Conservation (phyloP, 192 early-diverging fungal genomes). For the Backusella sp. region DNA sequence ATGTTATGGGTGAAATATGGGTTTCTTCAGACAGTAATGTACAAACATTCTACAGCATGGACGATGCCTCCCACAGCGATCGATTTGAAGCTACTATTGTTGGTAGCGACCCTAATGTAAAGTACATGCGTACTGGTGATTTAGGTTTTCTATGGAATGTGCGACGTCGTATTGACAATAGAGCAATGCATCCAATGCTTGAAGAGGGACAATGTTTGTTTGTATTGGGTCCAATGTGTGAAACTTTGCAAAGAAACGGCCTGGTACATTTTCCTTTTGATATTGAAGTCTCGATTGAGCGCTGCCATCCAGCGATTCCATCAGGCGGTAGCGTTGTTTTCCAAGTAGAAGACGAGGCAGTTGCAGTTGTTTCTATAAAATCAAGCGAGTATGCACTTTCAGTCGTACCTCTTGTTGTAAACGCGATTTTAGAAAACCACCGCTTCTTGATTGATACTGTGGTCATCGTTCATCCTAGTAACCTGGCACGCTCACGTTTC, state of each 20-base stretch:
- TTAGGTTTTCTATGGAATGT: constrained; percentile 81
- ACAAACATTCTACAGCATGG: constrained; percentile 44
- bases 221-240: constrained; percentile 69
- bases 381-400: constrained; percentile 6
- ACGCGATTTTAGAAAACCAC: constrained; percentile 11
- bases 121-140: constrained; percentile 80
- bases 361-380: constrained; percentile 19
- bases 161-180: constrained; percentile 21
- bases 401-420: constrained; percentile 16
- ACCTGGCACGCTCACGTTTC: constrained; percentile 15
- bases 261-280: constrained; percentile 73
- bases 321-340: constrained; percentile 37
- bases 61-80: constrained; percentile 34
- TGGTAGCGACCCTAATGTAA: constrained; percentile 54
- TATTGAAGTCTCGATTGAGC: constrained; percentile 72
- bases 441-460: constrained; percentile 15
- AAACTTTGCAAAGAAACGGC: constrained; percentile 71
- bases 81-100: constrained; percentile 53
- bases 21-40: constrained; percentile 64
- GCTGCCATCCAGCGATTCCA: constrained; percentile 53
- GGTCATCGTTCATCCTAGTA: constrained; percentile 7
- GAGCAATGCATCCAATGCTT: constrained; percentile 35
- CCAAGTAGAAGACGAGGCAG: constrained; percentile 4
- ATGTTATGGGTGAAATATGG: constrained; percentile 86
- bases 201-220: constrained; percentile 71